Percentiles rank a stretch among this genome's conserved stretches.
Conservation (phyloP, 257 asterid genomes). For the Fraxinus cuspidata region DNA sequence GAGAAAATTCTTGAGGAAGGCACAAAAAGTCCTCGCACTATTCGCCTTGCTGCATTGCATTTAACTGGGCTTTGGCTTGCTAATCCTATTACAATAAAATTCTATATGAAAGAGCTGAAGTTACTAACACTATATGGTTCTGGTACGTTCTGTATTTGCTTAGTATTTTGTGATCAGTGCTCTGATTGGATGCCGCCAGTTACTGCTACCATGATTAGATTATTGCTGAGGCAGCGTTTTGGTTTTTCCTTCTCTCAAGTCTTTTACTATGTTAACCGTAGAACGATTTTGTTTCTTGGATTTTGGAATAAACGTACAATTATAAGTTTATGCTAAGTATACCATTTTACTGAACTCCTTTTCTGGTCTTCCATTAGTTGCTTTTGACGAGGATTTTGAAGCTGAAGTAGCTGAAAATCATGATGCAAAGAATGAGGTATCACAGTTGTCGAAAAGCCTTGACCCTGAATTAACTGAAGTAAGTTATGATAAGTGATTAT, state of each 20-base stretch:
- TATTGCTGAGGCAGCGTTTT: constrained; percentile 17
- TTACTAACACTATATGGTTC: constrained; percentile 87
- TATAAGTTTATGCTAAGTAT: not conserved
- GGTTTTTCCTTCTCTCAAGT: not conserved
- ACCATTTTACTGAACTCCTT: constrained; percentile 17
- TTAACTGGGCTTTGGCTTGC: constrained; percentile 90
- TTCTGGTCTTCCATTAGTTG: constrained; percentile 48
- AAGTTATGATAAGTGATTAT: constrained; percentile 29
- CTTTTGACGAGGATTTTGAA: constrained; percentile 98
- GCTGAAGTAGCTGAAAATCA: constrained; percentile 81
- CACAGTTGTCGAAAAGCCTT: constrained; percentile 67
- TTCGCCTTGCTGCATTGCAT: constrained; percentile 88
- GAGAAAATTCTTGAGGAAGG: constrained; percentile 92
- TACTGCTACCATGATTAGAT: constrained; percentile 16
- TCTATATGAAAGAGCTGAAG: constrained; percentile 81
- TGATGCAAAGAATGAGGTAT: constrained; percentile 82
- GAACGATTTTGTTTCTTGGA: not conserved
- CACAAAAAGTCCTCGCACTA: constrained; percentile 93
- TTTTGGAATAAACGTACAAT: not conserved
- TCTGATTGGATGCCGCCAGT: constrained; percentile 10
- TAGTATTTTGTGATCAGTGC: not conserved
- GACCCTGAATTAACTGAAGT: constrained; percentile 87
- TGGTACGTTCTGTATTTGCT: constrained; percentile 46
- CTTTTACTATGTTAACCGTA: not conserved
- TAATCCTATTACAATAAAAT: constrained; percentile 66